Evolutionary conservation across 306 rosid genomes (phyloP).

Genomic region (Corylus americana): DNA sequence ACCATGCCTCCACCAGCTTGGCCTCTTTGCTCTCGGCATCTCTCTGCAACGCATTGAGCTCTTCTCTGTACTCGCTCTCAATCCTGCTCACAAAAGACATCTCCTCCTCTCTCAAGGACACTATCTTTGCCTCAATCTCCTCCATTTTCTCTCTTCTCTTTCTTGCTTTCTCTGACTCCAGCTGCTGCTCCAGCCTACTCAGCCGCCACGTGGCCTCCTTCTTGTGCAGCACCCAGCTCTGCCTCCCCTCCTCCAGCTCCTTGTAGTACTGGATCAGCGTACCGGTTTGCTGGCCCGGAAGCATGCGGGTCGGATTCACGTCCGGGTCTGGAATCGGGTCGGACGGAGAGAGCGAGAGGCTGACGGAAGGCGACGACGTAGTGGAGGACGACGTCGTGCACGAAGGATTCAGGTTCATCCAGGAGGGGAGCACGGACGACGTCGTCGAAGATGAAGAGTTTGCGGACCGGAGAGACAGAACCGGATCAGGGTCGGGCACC

Average conservation of each 20-base stretch:
- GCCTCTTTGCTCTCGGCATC: slow-evolving; percentile 44
- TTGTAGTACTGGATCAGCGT: slow-evolving; percentile 26
- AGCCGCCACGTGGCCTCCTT: slow-evolving; percentile 54
- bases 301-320: slow-evolving; percentile 11
- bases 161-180: slow-evolving; percentile 50
- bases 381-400: slow-evolving; percentile 32
- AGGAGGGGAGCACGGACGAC: slow-evolving; percentile 32
- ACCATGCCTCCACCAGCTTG: slow-evolving; percentile 39
- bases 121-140: slow-evolving; percentile 40
- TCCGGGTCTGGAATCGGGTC: slow-evolving; percentile 35
- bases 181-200: slow-evolving; percentile 53
- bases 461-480: slow-evolving; percentile 40
- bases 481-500: slow-evolving; percentile 34
- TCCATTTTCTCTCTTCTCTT: slow-evolving; percentile 47
- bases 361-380: slow-evolving; percentile 44
- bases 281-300: slow-evolving; percentile 27
- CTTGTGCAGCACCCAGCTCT: slow-evolving; percentile 42
- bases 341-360: slow-evolving; percentile 42
- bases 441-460: slow-evolving; percentile 16
- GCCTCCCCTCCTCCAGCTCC: slow-evolving; percentile 50
- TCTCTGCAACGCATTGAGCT: slow-evolving; percentile 23
- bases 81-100: slow-evolving; percentile 29
- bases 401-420: slow-evolving; percentile 36
- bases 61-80: slow-evolving; percentile 38
- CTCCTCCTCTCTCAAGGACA: slow-evolving; percentile 41